Evolutionary conservation across 306 rosid genomes (phyloP), one percentile per base, ranked within the genome.

Genomic region (Acacia acuminata): DNA sequence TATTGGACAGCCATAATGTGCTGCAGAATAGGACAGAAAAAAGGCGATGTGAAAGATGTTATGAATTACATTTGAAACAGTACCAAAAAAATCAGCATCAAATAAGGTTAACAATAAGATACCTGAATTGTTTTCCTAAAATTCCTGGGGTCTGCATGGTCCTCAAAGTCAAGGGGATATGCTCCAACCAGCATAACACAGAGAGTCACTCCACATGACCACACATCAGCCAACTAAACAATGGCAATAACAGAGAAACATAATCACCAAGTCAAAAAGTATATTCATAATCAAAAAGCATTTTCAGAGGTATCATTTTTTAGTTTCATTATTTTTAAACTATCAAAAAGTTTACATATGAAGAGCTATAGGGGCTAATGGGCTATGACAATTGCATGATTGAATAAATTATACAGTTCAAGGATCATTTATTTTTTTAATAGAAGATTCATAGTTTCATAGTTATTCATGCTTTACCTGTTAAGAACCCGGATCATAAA

Each of bases 101-200:
- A 36, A 64, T 66, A 77, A 68, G 73, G 56, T 53, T 72, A 32
- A 80, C 75, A 72, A 8, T 67, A 24, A 80, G 70, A 77, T 50
- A 91, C 96, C 93, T 91, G 96, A 85, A 91, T 91, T 80, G 96
- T 89, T 84, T 91, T 91, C 85, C 93, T 91, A 73, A 91, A 88
- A 74, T 91, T 91, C 88, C 86, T 88, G 67, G 93, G 93, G 73
- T 91, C 96, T 53, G 90, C 88, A 45, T 89, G 96, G 85, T 91
- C 96, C 90, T 91, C 96, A 76, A 91, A 91, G 73, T 91, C 96
- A 76, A 91, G 89, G 73, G 93, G 96, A 82, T 91, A 91, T 44
- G 92, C 92, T 68, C 96, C 96, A 71, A 91, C 96, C 81, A 91
- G 88, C 96, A 91, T 91, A 70, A 91, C 96, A 84, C 88, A 91